phyloP scores from a whole-genome alignment of 2,329 filamentous ascomycete genomes.

The Xylogone sp. region DNA sequence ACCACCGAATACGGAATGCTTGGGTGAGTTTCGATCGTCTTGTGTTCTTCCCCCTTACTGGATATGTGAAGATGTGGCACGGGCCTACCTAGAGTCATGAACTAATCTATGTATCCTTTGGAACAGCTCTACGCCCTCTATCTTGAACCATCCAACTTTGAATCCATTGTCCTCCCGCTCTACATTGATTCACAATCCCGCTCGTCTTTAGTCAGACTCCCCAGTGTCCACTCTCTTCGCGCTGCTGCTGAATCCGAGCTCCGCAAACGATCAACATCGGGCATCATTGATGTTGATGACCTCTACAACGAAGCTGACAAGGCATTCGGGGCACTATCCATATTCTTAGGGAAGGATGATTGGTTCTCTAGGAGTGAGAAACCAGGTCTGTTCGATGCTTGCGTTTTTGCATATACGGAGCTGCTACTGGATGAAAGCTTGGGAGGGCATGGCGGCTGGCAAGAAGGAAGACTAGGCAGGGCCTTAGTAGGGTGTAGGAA shows the following conservation, averaged over 20 bases:
- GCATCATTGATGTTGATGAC: constrained; percentile 49
- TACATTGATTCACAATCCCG: constrained; percentile 67
- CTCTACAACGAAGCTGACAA: constrained; percentile 57
- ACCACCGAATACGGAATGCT: constrained; percentile 74
- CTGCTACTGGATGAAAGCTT: constrained; percentile 62
- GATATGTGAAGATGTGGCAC: not conserved
- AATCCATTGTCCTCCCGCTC: constrained; percentile 60
- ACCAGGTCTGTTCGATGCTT: constrained; percentile 80
- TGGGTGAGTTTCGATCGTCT: constrained; percentile 56
- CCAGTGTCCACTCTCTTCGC: constrained; percentile 64
- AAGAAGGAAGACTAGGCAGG: constrained; percentile 54
- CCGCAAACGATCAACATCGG: constrained; percentile 52
- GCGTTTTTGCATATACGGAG: constrained; percentile 86
- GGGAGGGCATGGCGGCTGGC: constrained; percentile 47
- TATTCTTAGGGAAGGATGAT: constrained; percentile 49
- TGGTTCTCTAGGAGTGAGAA: constrained; percentile 54
- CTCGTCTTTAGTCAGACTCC: constrained; percentile 57
- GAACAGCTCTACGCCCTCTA: constrained; percentile 77
- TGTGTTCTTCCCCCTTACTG: not conserved
- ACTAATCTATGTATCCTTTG: constrained; percentile 5
- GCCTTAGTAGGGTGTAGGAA: constrained; percentile 54
- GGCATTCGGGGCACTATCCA: constrained; percentile 59
- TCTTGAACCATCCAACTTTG: constrained; percentile 63
- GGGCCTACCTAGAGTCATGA: not conserved
- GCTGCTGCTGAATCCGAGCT: constrained; percentile 73